Percentiles rank a stretch among this genome's conserved stretches.
Conservation (phyloP, 345 rosid genomes). For the Chamaenerion angustifolium region DNA sequence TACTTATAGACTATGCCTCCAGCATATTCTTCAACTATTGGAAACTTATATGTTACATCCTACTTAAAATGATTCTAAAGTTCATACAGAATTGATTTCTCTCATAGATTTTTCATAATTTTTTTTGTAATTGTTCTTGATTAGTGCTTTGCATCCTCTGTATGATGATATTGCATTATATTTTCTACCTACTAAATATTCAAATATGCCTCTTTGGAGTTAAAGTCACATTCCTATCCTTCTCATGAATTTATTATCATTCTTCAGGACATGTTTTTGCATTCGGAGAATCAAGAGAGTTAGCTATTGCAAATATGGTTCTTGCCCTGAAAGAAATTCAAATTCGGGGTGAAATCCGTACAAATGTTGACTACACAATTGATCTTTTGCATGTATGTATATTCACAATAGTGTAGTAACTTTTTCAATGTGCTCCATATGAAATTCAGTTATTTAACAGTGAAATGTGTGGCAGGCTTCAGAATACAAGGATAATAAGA, state of each 20-base stretch:
- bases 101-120: no score
- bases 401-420: slow-evolving; percentile 1
- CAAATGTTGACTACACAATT: slow-evolving; percentile 93
- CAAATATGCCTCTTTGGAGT: not conserved
- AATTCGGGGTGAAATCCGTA: slow-evolving; percentile 94
- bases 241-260: slow-evolving; percentile 2
- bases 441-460: not conserved
- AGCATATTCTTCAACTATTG: no score
- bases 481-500: slow-evolving; percentile 90
- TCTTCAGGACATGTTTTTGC: slow-evolving; percentile 88
- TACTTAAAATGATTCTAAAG: no score
- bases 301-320: slow-evolving; percentile 99
- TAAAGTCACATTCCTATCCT: not conserved
- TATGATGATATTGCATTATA: no score
- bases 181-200: no score
- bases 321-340: slow-evolving; percentile 98
- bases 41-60: no score
- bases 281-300: slow-evolving; percentile 94
- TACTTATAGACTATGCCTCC: no score
- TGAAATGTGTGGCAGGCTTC: slow-evolving; percentile 50
- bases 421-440: not conserved
- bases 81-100: no score
- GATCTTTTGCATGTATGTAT: slow-evolving; percentile 81
- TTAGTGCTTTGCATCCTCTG: no score
- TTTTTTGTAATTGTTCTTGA: no score